Base-by-base conservation (phyloP, 768 basidiomycete genomes). In the Russula lepida region DNA sequence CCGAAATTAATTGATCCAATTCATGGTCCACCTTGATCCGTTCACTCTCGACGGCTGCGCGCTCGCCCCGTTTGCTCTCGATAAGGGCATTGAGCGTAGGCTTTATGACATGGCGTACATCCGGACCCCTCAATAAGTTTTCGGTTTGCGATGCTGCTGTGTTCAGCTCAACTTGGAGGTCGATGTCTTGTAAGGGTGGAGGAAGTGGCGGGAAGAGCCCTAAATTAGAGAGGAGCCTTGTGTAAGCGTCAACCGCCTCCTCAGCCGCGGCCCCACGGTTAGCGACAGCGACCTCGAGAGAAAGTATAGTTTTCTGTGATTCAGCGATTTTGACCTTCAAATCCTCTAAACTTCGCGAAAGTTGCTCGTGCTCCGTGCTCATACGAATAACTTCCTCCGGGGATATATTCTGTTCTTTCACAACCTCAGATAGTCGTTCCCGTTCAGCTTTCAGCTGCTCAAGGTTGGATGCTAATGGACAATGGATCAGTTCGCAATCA, bases 321-420 rank as follows among this genome's bases (percentile, higher is more conserved):
- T 94, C 88, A 0, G 83, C 73, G 8, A 91, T 82, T 69, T 88
- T 92, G 62, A 82, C 77, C 64, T 83, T 86, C 57, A 94, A 81
- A 62, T 90, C 89, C 64, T 88, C 85, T 56, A 93, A 74, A 66
- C 81, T 88, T 54, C 84, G 81, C 4, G 82, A 76, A 37, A 95
- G 78, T 28, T 78, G 83, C 67, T 94, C 90, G 59, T 92, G 88
- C 65, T 98, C 94, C 5, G 84, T 84, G 68, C 88, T 94, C 91
- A 99, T 95, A 39, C 85, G 85, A 56, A 82, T 74, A 44, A 97
- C 92, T 73, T 99, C 95, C 71, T 95, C 92, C 0, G 89, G 88
- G 1, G 89, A 83, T 47, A 99, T 79, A 69, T 97, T 95, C 72
- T 99, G 97, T 33, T 77, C 82, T 68, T 85, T 86, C 30, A 98